Base-by-base conservation (phyloP, 2,329 filamentous ascomycete species). In the Hymenoscyphus fructigenus region DNA sequence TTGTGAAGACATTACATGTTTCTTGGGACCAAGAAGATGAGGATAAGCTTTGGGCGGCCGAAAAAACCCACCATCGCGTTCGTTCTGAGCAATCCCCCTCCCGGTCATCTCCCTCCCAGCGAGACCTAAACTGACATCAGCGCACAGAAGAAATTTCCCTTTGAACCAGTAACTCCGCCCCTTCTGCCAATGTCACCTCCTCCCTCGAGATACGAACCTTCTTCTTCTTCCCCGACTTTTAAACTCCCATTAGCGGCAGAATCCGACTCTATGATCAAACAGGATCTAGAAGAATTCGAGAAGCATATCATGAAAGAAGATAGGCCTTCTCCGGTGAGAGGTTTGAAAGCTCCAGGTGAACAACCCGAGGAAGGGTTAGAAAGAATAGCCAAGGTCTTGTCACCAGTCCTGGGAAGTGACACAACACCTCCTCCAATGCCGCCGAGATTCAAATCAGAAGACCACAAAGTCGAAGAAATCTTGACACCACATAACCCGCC, bases 331-430 rank as follows among this genome's bases (percentile, higher is more conserved):
- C 68, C 69, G 23, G 20, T 72, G 26, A 62, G 66, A 57, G 26
- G 29, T 23, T 9, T 29, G 20, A 23, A 23, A 6, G 34, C n/a
- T n/a, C n/a, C 15, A 55, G 34, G 44, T n/a, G 15, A 9, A 32
- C 29, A 62, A 6, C 53, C 57, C 7, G 62, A 59, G 4, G 44
- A 62, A 5, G 63, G 64, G 7, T 55, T 20, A n/a, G 29, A 56
- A 2, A 17, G 20, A 5, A 80, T 76, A 38, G 84, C 85, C 56
- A 91, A 96, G 70, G 80, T 97, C 38, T 72, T 69, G 44, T 63
- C 66, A 1, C 65, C 70, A 32, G 58, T 69, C 6, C 17, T 68
- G 4, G 62, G 66, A 10, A 60, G 61, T n/a, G 57, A 34, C 9
- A 26, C 63, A 44, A 60, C 65, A 9, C 59, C 67, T 12, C 41